phyloP scores from a whole-genome alignment of 768 basidiomycete species.

The Cyathus striatus region DNA sequence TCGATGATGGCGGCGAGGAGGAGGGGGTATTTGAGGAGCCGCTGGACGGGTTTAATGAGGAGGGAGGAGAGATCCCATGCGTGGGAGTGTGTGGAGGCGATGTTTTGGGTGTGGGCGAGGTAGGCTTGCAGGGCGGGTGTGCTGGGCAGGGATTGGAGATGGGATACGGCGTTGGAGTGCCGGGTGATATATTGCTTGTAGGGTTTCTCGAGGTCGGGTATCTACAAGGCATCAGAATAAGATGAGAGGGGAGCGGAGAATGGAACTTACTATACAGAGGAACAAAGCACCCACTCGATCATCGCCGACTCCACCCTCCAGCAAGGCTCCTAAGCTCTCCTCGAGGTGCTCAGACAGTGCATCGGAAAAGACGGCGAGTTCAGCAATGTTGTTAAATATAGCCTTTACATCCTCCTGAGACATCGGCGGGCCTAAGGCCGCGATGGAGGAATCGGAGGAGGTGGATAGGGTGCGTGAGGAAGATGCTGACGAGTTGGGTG shows the following conservation, averaged over 20 bases:
- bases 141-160: slow-evolving; percentile 45
- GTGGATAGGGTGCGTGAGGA: slow-evolving; percentile 46
- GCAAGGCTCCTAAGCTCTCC: slow-evolving; percentile 53
- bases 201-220: slow-evolving; percentile 62
- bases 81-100: slow-evolving; percentile 70
- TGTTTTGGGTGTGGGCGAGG: slow-evolving; percentile 56
- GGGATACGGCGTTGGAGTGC: slow-evolving; percentile 69
- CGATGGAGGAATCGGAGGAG: slow-evolving; percentile 42
- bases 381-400: slow-evolving; percentile 74
- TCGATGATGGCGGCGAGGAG: slow-evolving; percentile 74
- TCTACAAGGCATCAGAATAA: no score
- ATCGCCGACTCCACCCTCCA: slow-evolving; percentile 62
- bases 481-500: slow-evolving; percentile 46
- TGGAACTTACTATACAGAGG: slow-evolving; percentile 61
- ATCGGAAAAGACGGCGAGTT: slow-evolving; percentile 71
- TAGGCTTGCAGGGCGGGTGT: slow-evolving; percentile 63
- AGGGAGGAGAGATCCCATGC: slow-evolving; percentile 93
- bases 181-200: slow-evolving; percentile 81
- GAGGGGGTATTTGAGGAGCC: slow-evolving; percentile 90
- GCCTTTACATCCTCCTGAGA: slow-evolving; percentile 60
- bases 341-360: slow-evolving; percentile 60
- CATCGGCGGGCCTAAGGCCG: slow-evolving; percentile 52
- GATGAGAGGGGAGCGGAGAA: no score
- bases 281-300: slow-evolving; percentile 72
- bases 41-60: slow-evolving; percentile 96